Percentiles rank a stretch among this genome's conserved stretches.
Evolutionary conservation across 192 early-diverging fungal genomes (phyloP).

Genomic region (Entomortierella beljakovae): DNA sequence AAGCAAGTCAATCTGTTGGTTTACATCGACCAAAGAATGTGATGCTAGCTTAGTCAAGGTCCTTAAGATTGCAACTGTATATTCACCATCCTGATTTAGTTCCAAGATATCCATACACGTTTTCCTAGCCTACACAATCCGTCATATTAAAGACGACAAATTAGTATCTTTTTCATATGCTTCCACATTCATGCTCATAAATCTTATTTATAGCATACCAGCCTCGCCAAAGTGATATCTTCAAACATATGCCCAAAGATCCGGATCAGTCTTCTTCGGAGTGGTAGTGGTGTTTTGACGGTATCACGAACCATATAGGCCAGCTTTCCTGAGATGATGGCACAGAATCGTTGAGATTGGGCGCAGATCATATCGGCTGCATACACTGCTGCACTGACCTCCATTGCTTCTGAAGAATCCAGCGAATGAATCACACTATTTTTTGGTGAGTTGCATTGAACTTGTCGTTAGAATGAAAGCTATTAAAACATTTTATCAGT

Average conservation of each 20-base stretch:
- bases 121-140: constrained; percentile 39
- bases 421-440: constrained; percentile 56
- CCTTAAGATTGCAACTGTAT: constrained; percentile 53
- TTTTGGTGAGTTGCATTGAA: too few species aligned
- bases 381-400: constrained; percentile 59
- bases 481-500: neutral
- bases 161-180: neutral
- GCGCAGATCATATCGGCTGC: constrained; percentile 61
- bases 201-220: too few species aligned
- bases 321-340: constrained; percentile 55
- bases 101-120: constrained; percentile 55
- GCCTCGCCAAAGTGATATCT: constrained; percentile 55
- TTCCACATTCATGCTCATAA: too few species aligned
- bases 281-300: constrained; percentile 37
- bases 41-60: constrained; percentile 55
- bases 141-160: neutral
- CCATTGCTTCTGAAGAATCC: constrained; percentile 58
- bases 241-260: constrained; percentile 65
- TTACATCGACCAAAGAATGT: constrained; percentile 54
- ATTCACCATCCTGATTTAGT: constrained; percentile 37
- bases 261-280: constrained; percentile 49
- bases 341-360: constrained; percentile 56
- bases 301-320: constrained; percentile 43
- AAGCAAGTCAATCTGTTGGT: constrained; percentile 51
- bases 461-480: too few species aligned